Evolutionary conservation across 2,329 filamentous ascomycete species (phyloP), one percentile per base, ranked within the genome.

Genomic region (Cordyceps javanica): DNA sequence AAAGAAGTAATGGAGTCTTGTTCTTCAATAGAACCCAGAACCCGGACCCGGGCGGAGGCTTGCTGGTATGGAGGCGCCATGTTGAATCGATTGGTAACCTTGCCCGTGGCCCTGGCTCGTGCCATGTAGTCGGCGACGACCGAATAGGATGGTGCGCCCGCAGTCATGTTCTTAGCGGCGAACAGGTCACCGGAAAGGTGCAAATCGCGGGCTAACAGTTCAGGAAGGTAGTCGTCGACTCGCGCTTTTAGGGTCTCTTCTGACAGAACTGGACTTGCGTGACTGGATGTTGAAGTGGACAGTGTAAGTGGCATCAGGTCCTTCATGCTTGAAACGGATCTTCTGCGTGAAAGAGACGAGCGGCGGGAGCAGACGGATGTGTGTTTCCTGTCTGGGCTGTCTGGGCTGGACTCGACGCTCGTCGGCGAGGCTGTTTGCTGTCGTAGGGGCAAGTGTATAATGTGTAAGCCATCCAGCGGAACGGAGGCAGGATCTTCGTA

Each of bases 171-270:
- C 64, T 71, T 79, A 14, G 78, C 73, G 26, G 69, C 69, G 57
- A 83, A 83, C 26, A 81, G 65, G 10, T 72, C 68, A 52, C 71
- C 71, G 19, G 78, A 82, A 23, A 72, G 64, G 63, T 82, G 77
- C 46, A 84, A 69, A 61, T 85, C 80, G 59, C 72, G 74, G 7
- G 75, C 81, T n/a, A 85, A 70, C 39, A 82, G 63, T 67, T 85
- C 82, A 2, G 82, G 78, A 19, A 85, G 70, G 67, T 77, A 83
- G 65, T 75, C 75, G 51, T 69, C 70, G 11, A 65, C 62, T 46
- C 66, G 63, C 19, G 63, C 64, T 67, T 69, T 61, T 53, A 71
- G 66, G 34, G 56, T 61, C 19, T 69, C 66, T 34, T 67, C 64
- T 44, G 60, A 62, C 14, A 60, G 52, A 9, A 64, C 58, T 16